Base-by-base conservation (phyloP, 2,329 filamentous ascomycete species). In the Dothiorella sarmentorum region DNA sequence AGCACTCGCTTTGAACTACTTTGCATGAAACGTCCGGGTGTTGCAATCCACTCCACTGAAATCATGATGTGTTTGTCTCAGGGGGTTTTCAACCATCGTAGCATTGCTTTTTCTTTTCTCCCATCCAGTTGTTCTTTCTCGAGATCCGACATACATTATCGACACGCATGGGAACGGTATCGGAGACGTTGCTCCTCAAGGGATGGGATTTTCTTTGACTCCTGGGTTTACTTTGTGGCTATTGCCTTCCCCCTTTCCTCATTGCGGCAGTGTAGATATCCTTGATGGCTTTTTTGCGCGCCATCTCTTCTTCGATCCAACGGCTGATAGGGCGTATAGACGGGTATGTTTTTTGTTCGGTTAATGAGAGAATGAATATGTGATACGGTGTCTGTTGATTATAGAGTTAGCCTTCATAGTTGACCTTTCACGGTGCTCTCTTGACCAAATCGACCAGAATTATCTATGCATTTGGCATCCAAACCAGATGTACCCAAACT, bases 231-330 rank as follows among this genome's bases (percentile, higher is more conserved):
- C 24, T 53, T 53, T 53, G 24, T 24, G 26, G 35, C 4, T n/a
- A 40, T 53, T 27, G 24, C 31, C 33, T 40, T 53, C 17, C 20
- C n/a, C 18, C 6, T 37, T 5, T 37, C 40, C 33, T n/a, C 20
- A 52, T 13, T n/a, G 47, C 29, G 31, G 35, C 49, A 40, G 33
- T 53, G 49, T 53, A 53, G 35, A 53, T 53, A 53, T 53, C 49
- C 49, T 22, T 22, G 49, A 53, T 37, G 33, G 33, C 49, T 38
- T 53, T 15, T 37, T 53, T 40, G 27, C 29, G 45, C 26, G 22
- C 42, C 22, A 26, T 44, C 43, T 2, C n/a, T 11, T 31, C 33
- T 22, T 51, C 31, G 35, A 29, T 37, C 17, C 35, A 17, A 29
- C 24, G 35, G 49, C 22, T 40, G 49, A 27, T 29, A 27, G 22